Evolutionary conservation across 148 eudicot genomes (phyloP).

Genomic region (Vaccinium darrowii): DNA sequence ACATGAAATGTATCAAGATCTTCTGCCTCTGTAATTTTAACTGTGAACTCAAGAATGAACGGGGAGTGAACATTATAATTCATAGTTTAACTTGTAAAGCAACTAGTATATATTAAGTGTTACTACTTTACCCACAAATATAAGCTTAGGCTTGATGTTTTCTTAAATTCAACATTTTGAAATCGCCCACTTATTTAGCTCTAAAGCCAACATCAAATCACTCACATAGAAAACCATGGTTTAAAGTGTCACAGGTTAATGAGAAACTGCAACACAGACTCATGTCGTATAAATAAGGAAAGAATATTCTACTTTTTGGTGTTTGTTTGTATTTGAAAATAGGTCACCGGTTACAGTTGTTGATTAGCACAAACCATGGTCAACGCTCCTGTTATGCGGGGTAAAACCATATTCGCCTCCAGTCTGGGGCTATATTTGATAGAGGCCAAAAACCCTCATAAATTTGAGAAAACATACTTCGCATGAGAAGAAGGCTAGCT

Average conservation of each 20-base stretch:
- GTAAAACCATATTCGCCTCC: background rate
- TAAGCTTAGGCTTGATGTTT: background rate
- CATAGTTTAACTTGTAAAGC: background rate
- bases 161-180: background rate
- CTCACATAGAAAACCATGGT: background rate
- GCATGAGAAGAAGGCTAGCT: slow-evolving; percentile 55
- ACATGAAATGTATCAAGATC: background rate
- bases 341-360: background rate
- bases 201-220: background rate
- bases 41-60: background rate
- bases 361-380: background rate
- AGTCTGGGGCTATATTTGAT: background rate
- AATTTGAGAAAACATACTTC: slow-evolving; percentile 37
- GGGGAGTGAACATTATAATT: background rate
- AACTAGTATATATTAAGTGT: background rate
- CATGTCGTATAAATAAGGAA: background rate
- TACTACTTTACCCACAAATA: background rate
- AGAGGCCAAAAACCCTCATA: background rate
- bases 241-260: background rate
- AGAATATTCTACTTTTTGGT: background rate
- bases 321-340: background rate
- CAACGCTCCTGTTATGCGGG: background rate
- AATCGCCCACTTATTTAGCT: background rate
- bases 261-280: background rate
- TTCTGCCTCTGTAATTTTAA: background rate